A percentile compares a stretch with the other conserved stretches of the same genome.
Evolutionary conservation across 768 basidiomycete species (phyloP).

Genomic region (Naganishia vaughanmartiniae): DNA sequence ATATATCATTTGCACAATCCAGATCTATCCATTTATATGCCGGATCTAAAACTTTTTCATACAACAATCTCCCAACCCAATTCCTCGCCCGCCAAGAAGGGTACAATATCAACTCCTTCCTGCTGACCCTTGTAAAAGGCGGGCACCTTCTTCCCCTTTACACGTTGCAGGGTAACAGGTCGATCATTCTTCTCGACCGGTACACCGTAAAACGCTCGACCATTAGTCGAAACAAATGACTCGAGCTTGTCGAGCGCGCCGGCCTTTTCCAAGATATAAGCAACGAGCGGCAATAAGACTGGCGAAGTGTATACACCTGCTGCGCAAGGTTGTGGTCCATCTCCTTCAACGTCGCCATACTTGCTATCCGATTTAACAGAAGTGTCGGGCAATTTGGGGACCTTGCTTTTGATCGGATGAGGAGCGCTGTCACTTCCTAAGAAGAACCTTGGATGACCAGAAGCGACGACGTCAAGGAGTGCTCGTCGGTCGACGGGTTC

Average conservation of each 20-base stretch:
- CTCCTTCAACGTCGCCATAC: slow-evolving; percentile 29
- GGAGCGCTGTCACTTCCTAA: slow-evolving; percentile 96
- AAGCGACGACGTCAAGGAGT: slow-evolving; percentile 66
- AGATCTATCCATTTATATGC: not conserved
- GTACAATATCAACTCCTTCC: slow-evolving; percentile 26
- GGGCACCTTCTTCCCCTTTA: slow-evolving; percentile 36
- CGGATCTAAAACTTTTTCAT: slow-evolving; percentile 3
- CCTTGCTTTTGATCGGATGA: slow-evolving; percentile 61
- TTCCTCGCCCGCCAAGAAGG: slow-evolving; percentile 74
- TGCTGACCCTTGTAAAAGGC: slow-evolving; percentile 55
- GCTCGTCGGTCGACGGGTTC: slow-evolving; percentile 86
- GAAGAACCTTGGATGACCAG: slow-evolving; percentile 92
- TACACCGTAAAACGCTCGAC: slow-evolving; percentile 72
- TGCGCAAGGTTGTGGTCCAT: slow-evolving; percentile 72
- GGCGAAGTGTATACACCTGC: slow-evolving; percentile 96
- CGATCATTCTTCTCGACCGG: slow-evolving; percentile 37
- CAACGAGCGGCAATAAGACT: slow-evolving; percentile 82
- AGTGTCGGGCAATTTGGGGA: slow-evolving; percentile 35
- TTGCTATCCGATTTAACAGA: slow-evolving; percentile 22
- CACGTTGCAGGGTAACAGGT: slow-evolving; percentile 44
- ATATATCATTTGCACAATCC: too few species aligned
- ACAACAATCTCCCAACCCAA: slow-evolving; percentile 64
- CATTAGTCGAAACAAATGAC: slow-evolving; percentile 73
- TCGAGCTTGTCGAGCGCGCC: slow-evolving; percentile 77
- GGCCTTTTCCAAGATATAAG: slow-evolving; percentile 81